phyloP scores from a whole-genome alignment of 2,329 filamentous ascomycete genomes.

The Venturia asperata region DNA sequence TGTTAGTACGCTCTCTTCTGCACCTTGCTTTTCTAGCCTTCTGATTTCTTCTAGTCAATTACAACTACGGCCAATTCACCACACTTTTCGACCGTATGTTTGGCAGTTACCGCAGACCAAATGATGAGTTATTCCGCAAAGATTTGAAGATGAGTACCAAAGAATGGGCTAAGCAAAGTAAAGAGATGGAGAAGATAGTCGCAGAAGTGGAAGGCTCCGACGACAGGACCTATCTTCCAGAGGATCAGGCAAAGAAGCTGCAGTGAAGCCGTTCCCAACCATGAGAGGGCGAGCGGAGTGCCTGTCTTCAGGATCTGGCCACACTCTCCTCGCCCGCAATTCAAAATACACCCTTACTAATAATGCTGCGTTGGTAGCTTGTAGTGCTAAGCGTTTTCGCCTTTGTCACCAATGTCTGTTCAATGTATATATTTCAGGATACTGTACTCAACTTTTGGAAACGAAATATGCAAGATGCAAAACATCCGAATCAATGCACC shows the following conservation, averaged over 20 bases:
- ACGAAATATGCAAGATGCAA: background rate
- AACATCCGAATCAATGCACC: background rate
- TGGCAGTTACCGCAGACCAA: conserved; percentile 79
- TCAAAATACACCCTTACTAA: background rate
- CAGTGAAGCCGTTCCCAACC: conserved; percentile 22
- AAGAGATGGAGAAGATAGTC: conserved; percentile 69
- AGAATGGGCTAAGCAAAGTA: conserved; percentile 71
- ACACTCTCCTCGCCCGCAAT: background rate
- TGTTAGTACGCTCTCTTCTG: conserved; percentile 21
- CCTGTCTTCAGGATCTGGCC: background rate
- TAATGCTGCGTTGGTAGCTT: background rate
- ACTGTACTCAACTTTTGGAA: conserved; percentile 8
- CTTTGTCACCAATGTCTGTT: background rate
- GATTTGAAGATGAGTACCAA: conserved; percentile 77
- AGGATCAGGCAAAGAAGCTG: conserved; percentile 36
- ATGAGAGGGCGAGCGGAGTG: background rate
- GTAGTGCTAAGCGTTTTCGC: background rate
- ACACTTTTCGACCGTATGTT: conserved; percentile 86
- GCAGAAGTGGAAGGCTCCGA: conserved; percentile 61
- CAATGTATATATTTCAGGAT: conserved; percentile 7
- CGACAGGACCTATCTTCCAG: conserved; percentile 38
- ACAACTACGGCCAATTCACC: conserved; percentile 93
- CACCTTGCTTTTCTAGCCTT: background rate
- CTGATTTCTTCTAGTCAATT: conserved; percentile 50
- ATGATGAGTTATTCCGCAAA: conserved; percentile 74